A percentile compares a stretch with the other conserved stretches of the same genome.
phyloP scores from a whole-genome alignment of 1,284 basidiomycete species.

The Phenoliferia sp. region DNA sequence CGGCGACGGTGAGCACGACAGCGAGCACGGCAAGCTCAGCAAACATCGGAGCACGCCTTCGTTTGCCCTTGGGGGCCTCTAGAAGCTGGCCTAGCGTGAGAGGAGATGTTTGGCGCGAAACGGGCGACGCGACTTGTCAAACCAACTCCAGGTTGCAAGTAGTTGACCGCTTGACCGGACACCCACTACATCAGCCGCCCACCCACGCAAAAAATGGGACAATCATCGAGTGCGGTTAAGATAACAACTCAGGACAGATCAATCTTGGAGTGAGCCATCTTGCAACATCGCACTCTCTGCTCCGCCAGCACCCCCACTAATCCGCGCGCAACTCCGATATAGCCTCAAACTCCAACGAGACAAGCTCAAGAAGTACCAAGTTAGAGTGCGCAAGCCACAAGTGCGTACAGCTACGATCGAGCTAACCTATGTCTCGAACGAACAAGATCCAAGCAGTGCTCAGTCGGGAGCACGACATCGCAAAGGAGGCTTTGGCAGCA shows the following conservation, averaged over 20 bases:
- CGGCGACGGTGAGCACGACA: not conserved
- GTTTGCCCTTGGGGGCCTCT: not conserved
- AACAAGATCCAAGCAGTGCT: constrained; percentile 77
- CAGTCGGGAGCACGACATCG: constrained; percentile 83
- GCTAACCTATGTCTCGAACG: no score
- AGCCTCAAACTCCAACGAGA: constrained; percentile 93
- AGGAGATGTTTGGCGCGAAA: no score
- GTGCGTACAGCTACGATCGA: not conserved
- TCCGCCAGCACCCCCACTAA: not conserved
- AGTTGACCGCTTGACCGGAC: no score
- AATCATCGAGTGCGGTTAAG: not conserved
- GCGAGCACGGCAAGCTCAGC: not conserved
- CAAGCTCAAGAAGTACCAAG: constrained; percentile 91
- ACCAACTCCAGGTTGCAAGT: no score
- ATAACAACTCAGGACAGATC: not conserved
- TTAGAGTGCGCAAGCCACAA: constrained; percentile 58
- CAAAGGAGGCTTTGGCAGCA: constrained; percentile 68
- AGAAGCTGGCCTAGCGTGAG: not conserved
- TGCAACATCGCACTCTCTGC: not conserved
- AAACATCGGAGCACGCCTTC: not conserved
- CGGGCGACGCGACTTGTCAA: not conserved
- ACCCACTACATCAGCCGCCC: not conserved
- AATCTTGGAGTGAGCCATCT: not conserved
- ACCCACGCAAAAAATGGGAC: not conserved
- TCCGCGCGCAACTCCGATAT: not conserved